Evolutionary conservation across 306 rosid genomes (phyloP).

Genomic region (Prunus padus): DNA sequence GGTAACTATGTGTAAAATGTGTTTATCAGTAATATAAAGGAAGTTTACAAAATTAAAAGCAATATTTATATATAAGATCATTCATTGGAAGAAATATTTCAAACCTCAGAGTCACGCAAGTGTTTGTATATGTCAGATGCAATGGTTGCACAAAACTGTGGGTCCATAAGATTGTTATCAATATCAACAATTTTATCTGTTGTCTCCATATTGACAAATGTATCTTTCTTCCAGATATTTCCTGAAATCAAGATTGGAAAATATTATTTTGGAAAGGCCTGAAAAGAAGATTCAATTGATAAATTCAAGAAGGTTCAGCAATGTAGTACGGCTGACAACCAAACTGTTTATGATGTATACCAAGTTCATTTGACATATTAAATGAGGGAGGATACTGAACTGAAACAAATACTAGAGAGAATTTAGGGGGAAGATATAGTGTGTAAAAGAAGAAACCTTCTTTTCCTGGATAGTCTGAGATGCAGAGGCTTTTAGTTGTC

Average conservation of each 20-base stretch:
- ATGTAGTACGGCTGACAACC: conserved; percentile 2
- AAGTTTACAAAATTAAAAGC: neutral
- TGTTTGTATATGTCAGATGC: conserved; percentile 47
- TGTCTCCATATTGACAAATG: conserved; percentile 20
- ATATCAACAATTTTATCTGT: conserved; percentile 33
- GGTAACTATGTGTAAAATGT: neutral
- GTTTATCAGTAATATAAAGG: neutral
- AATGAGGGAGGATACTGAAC: neutral
- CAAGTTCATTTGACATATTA: neutral
- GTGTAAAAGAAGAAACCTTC: conserved; percentile 36
- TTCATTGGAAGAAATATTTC: conserved; percentile 3
- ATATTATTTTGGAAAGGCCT: conserved; percentile 10
- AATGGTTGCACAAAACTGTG: conserved; percentile 46
- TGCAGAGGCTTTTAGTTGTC: conserved; percentile 26
- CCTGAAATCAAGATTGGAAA: conserved; percentile 34
- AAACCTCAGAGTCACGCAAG: conserved; percentile 60
- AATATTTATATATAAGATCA: neutral
- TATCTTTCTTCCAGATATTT: conserved; percentile 16
- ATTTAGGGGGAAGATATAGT: neutral
- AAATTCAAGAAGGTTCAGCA: neutral
- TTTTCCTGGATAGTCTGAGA: conserved; percentile 31
- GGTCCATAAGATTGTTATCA: conserved; percentile 40
- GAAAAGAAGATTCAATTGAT: neutral
- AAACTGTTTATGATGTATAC: neutral
- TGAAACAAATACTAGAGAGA: neutral